These are phyloP conservation scores for Rhizomucor miehei DNA, from an alignment of 371 early-diverging fungal species.

Conservation along the genomic window DNA sequence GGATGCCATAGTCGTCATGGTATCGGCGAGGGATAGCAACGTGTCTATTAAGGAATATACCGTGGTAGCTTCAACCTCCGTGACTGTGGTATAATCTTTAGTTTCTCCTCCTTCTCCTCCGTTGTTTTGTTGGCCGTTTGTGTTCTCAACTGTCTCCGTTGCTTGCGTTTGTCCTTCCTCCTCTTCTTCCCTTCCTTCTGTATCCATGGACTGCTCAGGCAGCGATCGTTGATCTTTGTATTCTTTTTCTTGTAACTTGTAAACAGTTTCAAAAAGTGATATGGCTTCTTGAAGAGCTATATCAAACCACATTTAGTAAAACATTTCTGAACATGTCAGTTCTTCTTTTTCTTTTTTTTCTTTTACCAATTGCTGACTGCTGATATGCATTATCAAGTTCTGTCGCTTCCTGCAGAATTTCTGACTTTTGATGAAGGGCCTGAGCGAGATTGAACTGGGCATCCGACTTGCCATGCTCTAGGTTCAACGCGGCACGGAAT, in stretches of 20 bases:
- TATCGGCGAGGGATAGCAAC: constrained; percentile 32
- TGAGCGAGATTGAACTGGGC: constrained; percentile 71
- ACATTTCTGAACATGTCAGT: neutral
- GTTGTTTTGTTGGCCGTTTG: neutral
- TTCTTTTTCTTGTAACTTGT: constrained; percentile 45
- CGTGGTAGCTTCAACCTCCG: constrained; percentile 41
- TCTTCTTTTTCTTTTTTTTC: too few relatives aligned
- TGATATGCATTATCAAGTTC: constrained; percentile 49
- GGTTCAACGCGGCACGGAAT: constrained; percentile 48
- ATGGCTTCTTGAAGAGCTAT: constrained; percentile 55
- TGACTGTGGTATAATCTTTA: constrained; percentile 32
- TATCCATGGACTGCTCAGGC: neutral
- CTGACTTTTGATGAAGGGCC: constrained; percentile 62
- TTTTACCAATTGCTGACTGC: constrained; percentile 38
- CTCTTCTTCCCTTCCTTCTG: constrained; percentile 1
- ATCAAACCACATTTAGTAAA: neutral
- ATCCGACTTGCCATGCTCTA: constrained; percentile 58
- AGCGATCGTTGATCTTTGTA: constrained; percentile 15
- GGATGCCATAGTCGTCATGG: constrained; percentile 48
- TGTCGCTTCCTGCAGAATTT: constrained; percentile 57
- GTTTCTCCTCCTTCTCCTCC: neutral
- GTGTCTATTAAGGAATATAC: constrained; percentile 42
- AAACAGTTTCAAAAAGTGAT: constrained; percentile 46
- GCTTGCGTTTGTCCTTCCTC: constrained; percentile 3
- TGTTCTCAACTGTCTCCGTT: constrained; percentile 2